Base-by-base conservation (phyloP, 108 stramenopile genomes). In the Fragilaria radians region DNA sequence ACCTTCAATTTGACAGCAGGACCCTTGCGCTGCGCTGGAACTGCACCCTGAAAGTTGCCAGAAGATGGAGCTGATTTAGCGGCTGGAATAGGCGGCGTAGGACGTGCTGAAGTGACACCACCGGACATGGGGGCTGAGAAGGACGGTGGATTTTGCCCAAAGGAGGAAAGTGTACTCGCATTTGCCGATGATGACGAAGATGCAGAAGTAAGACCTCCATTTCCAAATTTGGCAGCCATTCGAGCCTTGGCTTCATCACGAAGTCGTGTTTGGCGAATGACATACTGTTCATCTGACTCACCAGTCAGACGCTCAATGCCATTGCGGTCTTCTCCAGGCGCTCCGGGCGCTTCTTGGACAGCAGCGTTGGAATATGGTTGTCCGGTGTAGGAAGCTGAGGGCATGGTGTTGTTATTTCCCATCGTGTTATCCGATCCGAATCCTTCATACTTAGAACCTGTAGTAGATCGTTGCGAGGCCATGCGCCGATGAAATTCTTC, bases 211-310 rank as follows among this genome's bases (percentile, higher is more conserved):
- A 36, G 21, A 2, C 71, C 85, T 28, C 70, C 84, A 4, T 71
- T 75, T 32, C 92, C 93, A 64, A 90, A 88, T 61, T 91, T 91
- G 56, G 86, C 86, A 30, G 89, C 88, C 86, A 91, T 91, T 25
- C 88, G 77, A 47, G 87, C 87, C 60, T 82, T 78, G 2, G 93
- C 88, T 67, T 89, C 88, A 30, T 89, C 85, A 14, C 85, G 63
- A 22, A 95, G 71, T 55, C 85, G 49, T 7, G 84, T 89, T 64
- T 97, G 96, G 25, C 96, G 73, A 56, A 78, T 63, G 26, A 97
- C 83, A 56, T 97, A 97, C 62, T 97, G 89, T 45, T 76, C 77
- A 61, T 95, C 93, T 5, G 84, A 78, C 67, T 97, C 96, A 24
- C 93, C 93, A 2, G 84, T 80, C 26, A 97, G 67, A 4, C 88